A percentile compares a stretch with the other conserved stretches of the same genome.
phyloP scores from a whole-genome alignment of 441 rosid species.

The Euphorbia schlechtendalii region DNA sequence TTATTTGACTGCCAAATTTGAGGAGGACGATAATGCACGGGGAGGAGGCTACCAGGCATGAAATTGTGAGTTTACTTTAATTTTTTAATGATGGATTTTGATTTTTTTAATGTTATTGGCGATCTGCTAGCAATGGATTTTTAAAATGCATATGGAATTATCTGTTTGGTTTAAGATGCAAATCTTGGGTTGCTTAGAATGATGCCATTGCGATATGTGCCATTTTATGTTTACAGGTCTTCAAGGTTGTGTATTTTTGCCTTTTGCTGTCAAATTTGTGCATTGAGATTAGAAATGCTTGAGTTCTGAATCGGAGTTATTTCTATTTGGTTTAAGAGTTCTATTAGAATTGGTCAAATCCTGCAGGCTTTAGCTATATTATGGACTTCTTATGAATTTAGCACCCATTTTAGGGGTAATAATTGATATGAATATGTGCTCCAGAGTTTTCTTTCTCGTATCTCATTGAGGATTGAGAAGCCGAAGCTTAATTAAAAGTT shows the following conservation, averaged over 20 bases:
- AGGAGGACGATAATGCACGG: slow-evolving; percentile 52
- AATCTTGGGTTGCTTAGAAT: background rate
- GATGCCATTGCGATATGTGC: background rate
- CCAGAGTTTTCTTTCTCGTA: background rate
- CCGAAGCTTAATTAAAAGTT: background rate
- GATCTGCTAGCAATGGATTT: background rate
- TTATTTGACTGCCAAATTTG: slow-evolving; percentile 56
- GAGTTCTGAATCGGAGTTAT: background rate
- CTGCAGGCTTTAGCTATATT: background rate
- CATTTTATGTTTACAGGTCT: background rate
- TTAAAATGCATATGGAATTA: background rate
- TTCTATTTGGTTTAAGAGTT: background rate
- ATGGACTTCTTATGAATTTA: background rate
- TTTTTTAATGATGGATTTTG: slow-evolving; percentile 2
- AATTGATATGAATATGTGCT: background rate
- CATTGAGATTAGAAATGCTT: background rate
- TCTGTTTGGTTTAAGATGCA: background rate
- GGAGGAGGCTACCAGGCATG: slow-evolving; percentile 86
- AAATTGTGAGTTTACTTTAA: slow-evolving; percentile 26
- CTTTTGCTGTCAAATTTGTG: background rate
- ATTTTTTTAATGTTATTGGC: background rate
- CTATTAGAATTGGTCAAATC: background rate
- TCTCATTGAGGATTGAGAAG: background rate
- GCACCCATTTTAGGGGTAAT: background rate
- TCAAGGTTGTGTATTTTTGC: background rate